Conservation (phyloP, 768 basidiomycete genomes). For the Lactarius psammicola region DNA sequence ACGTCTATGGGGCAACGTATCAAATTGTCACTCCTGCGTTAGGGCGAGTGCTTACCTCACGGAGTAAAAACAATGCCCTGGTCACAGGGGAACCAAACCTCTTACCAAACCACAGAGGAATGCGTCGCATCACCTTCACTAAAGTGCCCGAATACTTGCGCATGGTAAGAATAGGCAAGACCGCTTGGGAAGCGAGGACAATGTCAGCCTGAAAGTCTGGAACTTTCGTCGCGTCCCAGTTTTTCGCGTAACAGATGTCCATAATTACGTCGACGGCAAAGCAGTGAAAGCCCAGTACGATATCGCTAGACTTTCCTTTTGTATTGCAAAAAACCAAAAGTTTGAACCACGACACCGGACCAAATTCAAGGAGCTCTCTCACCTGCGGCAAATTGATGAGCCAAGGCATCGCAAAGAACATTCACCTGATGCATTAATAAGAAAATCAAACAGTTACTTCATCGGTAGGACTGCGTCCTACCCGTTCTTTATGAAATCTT, state of each 20-base stretch:
- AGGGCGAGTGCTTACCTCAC: neutral
- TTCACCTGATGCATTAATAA: neutral
- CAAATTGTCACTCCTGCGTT: too few relatives aligned
- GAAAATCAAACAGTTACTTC: too few relatives aligned
- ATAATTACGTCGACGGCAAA: too few relatives aligned
- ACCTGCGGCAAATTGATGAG: neutral
- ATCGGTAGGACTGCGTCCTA: neutral
- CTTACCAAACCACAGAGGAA: neutral
- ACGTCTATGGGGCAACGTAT: neutral
- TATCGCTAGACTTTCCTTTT: constrained; percentile 9
- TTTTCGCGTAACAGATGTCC: too few relatives aligned
- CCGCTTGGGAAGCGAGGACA: neutral
- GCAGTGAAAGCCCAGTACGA: neutral
- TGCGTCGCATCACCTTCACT: neutral
- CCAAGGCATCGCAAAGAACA: neutral
- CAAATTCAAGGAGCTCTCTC: too few relatives aligned
- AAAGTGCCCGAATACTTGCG: neutral
- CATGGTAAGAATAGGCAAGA: neutral
- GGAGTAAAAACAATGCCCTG: neutral
- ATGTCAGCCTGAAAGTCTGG: neutral
- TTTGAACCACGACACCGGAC: neutral
- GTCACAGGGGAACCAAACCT: neutral
- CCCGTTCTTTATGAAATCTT: neutral
- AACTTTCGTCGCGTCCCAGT: neutral
- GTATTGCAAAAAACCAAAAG: neutral